Evolutionary conservation across 176 grass and related monocot genomes (phyloP), one percentile per base, ranked within the genome.

Genomic region (Cymbopogon citratus): DNA sequence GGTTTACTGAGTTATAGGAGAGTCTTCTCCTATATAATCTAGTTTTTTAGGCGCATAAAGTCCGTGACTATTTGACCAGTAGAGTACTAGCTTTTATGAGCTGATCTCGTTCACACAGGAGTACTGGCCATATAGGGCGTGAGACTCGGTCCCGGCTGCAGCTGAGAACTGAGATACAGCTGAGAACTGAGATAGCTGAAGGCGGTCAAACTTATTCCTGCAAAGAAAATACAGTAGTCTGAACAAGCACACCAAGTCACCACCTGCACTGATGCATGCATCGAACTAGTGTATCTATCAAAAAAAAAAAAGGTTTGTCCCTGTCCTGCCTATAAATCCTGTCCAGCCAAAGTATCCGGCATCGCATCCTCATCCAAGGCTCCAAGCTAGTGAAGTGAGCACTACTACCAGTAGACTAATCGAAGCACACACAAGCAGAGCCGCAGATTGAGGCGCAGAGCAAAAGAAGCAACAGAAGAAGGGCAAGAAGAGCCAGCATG

Each of bases 21-120:
- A n/a, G n/a, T n/a, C n/a, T n/a, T n/a, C n/a, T n/a, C n/a, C n/a
- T n/a, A n/a, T n/a, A n/a, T n/a, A n/a, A n/a, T n/a, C n/a, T n/a
- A n/a, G n/a, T n/a, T n/a, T n/a, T n/a, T n/a, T n/a, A 45, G 41
- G 45, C 62, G 78, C 81, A 80, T 33, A 83, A 56, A 78, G 62
- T 77, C 79, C 46, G 54, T 18, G 12, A 5, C 69, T 29, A 74
- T 2, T 27, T 44, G 39, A 45, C 6, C 1, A 71, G 1, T 14
- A 45, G 10, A 71, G 0, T 13, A 45, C 1, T 24, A 21, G 1
- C 21, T 11, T 45, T 71, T 4, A 69, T 48, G 63, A 12, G 23
- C 57, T 26, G 57, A 26, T 24, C 57, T 69, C 15, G 13, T 35
- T 74, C 67, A 28, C 62, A 68, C 8, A 6, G 34, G 1, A 12